A percentile compares a stretch with the other conserved stretches of the same genome.
Conservation (phyloP, 2,329 filamentous ascomycete genomes). For the Paradendryphiella salina region DNA sequence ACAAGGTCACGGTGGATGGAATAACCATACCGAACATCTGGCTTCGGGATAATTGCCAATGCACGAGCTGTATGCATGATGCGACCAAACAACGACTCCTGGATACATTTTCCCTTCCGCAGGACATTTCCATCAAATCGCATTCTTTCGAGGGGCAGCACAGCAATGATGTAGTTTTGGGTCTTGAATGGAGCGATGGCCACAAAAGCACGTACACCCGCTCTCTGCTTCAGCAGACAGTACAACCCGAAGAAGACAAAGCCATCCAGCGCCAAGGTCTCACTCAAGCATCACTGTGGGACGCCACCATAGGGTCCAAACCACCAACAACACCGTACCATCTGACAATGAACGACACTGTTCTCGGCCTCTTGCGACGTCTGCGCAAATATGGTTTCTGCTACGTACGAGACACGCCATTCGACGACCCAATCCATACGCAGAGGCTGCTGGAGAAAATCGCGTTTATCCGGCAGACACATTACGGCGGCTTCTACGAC, state of each 20-base stretch:
- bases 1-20: constrained; percentile 3
- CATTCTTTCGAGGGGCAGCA: constrained; percentile 9
- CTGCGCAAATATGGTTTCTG: constrained; percentile 74
- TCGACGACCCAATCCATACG: constrained; percentile 58
- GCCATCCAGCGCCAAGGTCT: constrained; percentile 40
- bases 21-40: constrained; percentile 39
- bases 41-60: constrained; percentile 70
- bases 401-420: constrained; percentile 72
- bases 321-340: constrained; percentile 55
- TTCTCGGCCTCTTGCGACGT: constrained; percentile 59
- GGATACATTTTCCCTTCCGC: constrained; percentile 63
- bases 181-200: constrained; percentile 55
- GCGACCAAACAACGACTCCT: constrained; percentile 70
- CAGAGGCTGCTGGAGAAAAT: constrained; percentile 77
- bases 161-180: constrained; percentile 17
- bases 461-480: constrained; percentile 83
- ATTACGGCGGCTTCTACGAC: constrained; percentile 86
- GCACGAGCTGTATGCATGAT: constrained; percentile 66
- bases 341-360: constrained; percentile 27
- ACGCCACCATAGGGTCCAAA: constrained; percentile 24
- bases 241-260: constrained; percentile 45
- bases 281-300: constrained; percentile 47
- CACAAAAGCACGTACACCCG: constrained; percentile 71
- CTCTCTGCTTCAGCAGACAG: constrained; percentile 59
- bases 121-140: constrained; percentile 31